Percentiles rank a stretch among this genome's conserved stretches.
phyloP scores from a whole-genome alignment of 1,139 yeast species.

The Tardiomyces blankii region DNA sequence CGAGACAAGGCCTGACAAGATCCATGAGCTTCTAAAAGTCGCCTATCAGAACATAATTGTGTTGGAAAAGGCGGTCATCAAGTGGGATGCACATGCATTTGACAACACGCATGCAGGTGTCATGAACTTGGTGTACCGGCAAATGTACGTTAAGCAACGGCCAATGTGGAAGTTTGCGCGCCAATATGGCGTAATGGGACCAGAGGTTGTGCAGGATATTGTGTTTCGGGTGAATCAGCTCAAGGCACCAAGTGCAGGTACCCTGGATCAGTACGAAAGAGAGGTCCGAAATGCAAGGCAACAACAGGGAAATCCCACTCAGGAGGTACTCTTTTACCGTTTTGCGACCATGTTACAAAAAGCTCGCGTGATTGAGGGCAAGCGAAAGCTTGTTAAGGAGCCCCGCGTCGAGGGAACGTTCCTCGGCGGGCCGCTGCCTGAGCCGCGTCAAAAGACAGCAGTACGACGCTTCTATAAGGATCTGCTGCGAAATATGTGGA shows the following conservation, averaged over 20 bases:
- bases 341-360: conserved; percentile 5
- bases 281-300: neutral
- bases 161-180: conserved; percentile 7
- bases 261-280: conserved; percentile 5
- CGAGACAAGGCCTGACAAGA: conserved; percentile 7
- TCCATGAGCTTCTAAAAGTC: conserved; percentile 9
- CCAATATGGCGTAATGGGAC: neutral
- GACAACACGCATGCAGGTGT: conserved; percentile 6
- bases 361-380: conserved; percentile 8
- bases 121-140: conserved; percentile 9
- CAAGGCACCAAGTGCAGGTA: conserved; percentile 9
- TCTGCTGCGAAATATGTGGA: conserved; percentile 7
- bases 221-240: conserved; percentile 6
- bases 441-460: conserved; percentile 10
- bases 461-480: conserved; percentile 8
- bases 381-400: conserved; percentile 12
- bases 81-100: conserved; percentile 3
- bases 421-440: conserved; percentile 12
- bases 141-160: conserved; percentile 9
- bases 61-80: conserved; percentile 7
- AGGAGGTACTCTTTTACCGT: conserved; percentile 1
- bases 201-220: conserved; percentile 6
- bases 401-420: conserved; percentile 12
- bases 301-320: neutral
- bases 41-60: conserved; percentile 7